phyloP scores from a whole-genome alignment of 306 rosid species.

The Notholithocarpus densiflorus region DNA sequence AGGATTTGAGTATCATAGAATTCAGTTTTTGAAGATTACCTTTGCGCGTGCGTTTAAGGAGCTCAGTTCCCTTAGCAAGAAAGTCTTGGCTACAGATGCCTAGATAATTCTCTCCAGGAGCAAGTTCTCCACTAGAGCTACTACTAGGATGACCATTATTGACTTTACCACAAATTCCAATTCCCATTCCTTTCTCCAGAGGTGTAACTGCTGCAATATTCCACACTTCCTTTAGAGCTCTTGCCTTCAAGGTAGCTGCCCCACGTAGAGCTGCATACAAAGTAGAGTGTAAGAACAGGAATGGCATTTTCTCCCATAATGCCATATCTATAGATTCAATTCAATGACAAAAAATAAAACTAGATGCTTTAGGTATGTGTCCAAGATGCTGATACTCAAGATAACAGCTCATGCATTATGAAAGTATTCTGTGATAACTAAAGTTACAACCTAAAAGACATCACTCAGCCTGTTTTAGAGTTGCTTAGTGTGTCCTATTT shows the following conservation, averaged over 20 bases:
- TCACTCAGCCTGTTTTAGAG: no score
- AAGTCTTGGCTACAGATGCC: constrained; percentile 57
- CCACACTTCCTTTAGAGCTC: constrained; percentile 85
- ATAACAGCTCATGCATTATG: no score
- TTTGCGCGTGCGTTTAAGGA: constrained; percentile 92
- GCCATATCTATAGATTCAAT: not conserved
- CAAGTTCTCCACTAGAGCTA: constrained; percentile 57
- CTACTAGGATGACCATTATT: constrained; percentile 32
- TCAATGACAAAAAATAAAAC: not conserved
- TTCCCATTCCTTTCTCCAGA: constrained; percentile 58
- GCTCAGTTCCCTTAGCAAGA: constrained; percentile 82
- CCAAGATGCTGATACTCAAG: no score
- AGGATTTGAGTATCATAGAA: not conserved
- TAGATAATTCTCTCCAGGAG: constrained; percentile 40
- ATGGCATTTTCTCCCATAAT: not conserved
- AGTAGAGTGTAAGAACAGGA: not conserved
- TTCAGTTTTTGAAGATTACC: constrained; percentile 32
- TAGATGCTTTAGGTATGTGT: no score
- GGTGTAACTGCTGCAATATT: constrained; percentile 79
- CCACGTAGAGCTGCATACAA: constrained; percentile 21
- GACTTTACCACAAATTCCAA: constrained; percentile 46
- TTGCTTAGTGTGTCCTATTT: no score
- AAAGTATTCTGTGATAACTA: no score
- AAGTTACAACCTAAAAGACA: no score
- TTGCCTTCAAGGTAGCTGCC: constrained; percentile 83